These are phyloP conservation scores for Pseudogymnoascus sp. DNA, from an alignment of 2,329 filamentous ascomycete species.

Conservation along the genomic window DNA sequence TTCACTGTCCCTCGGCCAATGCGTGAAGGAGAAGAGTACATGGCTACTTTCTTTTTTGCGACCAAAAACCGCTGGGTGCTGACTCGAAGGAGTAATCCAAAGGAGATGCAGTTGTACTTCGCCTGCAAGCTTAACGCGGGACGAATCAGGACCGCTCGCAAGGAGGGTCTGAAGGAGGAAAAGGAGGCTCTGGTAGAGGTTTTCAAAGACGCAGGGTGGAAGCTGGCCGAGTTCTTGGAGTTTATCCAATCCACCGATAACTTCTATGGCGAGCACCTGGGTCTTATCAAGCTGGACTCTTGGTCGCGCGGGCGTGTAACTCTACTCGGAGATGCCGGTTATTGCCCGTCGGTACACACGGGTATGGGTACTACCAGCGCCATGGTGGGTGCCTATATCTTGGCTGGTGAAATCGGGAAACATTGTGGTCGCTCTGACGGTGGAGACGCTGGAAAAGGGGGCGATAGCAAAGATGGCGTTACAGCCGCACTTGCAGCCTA, in stretches of 20 bases:
- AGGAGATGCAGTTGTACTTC: constrained; percentile 35
- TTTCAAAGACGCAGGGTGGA: constrained; percentile 39
- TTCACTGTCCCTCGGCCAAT: constrained; percentile 30
- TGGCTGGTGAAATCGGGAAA: constrained; percentile 44
- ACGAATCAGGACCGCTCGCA: constrained; percentile 24
- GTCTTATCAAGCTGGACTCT: constrained; percentile 36
- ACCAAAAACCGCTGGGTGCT: constrained; percentile 33
- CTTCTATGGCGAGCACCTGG: constrained; percentile 40
- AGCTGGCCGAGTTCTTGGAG: constrained; percentile 35
- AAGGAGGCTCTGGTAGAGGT: constrained; percentile 34
- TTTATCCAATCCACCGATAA: constrained; percentile 34
- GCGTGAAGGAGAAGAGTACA: constrained; percentile 28
- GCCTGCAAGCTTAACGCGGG: constrained; percentile 24
- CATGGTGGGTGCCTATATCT: constrained; percentile 45
- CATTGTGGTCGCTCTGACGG: neutral
- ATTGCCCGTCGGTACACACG: constrained; percentile 40
- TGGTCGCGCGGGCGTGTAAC: constrained; percentile 41
- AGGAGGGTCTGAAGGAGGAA: constrained; percentile 28
- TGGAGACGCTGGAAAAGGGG: constrained; percentile 14
- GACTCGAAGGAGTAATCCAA: constrained; percentile 33
- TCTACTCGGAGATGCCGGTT: constrained; percentile 48
- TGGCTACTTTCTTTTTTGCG: constrained; percentile 33
- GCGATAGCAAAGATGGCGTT: constrained; percentile 41
- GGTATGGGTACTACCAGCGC: constrained; percentile 45
- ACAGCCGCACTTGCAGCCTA: constrained; percentile 37